These are phyloP conservation scores for Nematocida sp. DNA, from an alignment of 371 early-diverging fungal species.

Conservation along the genomic window DNA sequence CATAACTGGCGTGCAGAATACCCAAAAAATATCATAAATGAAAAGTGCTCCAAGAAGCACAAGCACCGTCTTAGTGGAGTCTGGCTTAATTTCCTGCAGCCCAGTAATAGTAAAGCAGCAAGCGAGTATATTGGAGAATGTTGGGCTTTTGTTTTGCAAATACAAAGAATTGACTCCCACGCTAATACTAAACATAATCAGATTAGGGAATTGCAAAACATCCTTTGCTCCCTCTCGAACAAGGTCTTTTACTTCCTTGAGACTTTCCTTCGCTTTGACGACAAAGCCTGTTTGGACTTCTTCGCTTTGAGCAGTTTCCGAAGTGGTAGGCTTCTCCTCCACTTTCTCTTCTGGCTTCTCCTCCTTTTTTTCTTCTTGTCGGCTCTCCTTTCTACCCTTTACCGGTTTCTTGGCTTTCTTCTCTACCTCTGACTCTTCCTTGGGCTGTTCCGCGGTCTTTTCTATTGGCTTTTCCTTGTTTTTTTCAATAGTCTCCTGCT, in stretches of 20 bases:
- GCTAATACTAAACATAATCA: neutral
- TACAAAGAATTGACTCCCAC: constrained; percentile 71
- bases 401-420: neutral
- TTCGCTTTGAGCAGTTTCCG: too few relatives aligned
- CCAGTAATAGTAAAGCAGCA: constrained; percentile 77
- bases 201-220: neutral
- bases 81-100: constrained; percentile 77
- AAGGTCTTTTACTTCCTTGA: neutral
- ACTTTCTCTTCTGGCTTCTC: neutral
- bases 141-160: constrained; percentile 79
- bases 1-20: constrained; percentile 94
- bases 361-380: neutral
- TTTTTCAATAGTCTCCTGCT: too few relatives aligned
- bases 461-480: neutral
- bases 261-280: neutral
- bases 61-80: constrained; percentile 86
- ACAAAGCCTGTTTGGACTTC: too few relatives aligned
- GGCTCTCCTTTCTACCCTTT: neutral
- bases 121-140: constrained; percentile 79
- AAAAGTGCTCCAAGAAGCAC: constrained; percentile 81
- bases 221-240: neutral
- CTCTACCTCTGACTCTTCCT: neutral
- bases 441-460: neutral
- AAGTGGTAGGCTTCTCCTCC: neutral
- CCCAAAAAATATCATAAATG: constrained; percentile 93